These are phyloP conservation scores for Xylaria cubensis DNA, from an alignment of 495 filamentous ascomycete species.

Conservation along the genomic window DNA sequence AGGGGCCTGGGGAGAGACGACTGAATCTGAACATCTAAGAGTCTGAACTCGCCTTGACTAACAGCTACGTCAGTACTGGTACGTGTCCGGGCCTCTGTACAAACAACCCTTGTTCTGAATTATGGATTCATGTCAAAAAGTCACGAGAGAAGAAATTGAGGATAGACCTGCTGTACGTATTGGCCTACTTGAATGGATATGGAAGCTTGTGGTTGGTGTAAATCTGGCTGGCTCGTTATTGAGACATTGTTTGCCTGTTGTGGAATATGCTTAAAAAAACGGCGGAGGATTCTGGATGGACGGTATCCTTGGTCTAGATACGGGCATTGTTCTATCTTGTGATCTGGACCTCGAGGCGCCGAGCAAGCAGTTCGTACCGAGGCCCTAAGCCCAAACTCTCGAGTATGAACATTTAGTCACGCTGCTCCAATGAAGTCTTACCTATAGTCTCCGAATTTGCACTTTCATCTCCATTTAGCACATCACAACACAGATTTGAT, in stretches of 20 bases:
- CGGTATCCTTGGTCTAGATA: neutral
- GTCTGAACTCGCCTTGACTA: neutral
- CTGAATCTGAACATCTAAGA: constrained; percentile 9
- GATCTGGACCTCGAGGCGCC: neutral
- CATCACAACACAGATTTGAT: neutral
- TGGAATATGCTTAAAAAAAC: neutral
- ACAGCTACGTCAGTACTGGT: neutral
- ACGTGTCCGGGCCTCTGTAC: neutral
- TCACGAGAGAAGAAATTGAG: too few species aligned
- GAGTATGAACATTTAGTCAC: neutral
- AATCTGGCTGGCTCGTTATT: neutral
- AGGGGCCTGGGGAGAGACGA: neutral
- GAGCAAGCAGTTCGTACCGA: neutral
- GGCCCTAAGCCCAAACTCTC: neutral
- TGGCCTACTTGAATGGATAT: neutral
- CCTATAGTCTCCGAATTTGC: neutral
- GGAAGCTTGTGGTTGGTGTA: neutral
- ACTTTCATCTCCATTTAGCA: neutral
- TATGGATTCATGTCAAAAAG: neutral
- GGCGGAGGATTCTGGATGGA: neutral
- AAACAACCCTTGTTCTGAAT: neutral
- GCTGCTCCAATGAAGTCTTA: neutral
- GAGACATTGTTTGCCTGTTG: neutral
- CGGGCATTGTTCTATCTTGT: neutral
- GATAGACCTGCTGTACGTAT: neutral